These are phyloP conservation scores for Citrus glauca DNA, from an alignment of 345 rosid species.

Conservation along the genomic window DNA sequence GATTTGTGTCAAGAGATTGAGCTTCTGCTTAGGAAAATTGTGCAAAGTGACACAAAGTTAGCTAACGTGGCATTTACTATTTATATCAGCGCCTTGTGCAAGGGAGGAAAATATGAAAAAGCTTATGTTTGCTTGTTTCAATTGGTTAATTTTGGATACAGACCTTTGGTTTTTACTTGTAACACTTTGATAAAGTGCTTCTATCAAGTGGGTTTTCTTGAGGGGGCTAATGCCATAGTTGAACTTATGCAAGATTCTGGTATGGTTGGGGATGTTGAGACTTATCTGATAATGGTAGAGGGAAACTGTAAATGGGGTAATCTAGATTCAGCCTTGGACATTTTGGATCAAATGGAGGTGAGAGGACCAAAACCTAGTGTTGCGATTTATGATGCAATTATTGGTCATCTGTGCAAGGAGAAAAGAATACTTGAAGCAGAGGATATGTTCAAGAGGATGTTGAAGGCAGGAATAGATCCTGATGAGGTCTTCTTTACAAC, in stretches of 20 bases:
- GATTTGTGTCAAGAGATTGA: constrained; percentile 37
- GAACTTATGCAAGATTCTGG: constrained; percentile 40
- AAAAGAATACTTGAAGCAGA: constrained; percentile 50
- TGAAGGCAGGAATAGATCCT: constrained; percentile 55
- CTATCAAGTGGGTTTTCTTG: constrained; percentile 33
- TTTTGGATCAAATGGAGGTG: constrained; percentile 47
- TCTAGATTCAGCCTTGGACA: constrained; percentile 34
- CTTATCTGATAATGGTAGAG: constrained; percentile 48
- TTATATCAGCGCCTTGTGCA: constrained; percentile 52
- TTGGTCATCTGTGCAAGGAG: constrained; percentile 42
- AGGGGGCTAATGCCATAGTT: constrained; percentile 35
- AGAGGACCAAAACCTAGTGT: constrained; percentile 56
- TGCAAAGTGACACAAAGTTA: constrained; percentile 30
- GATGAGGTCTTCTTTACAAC: constrained; percentile 62
- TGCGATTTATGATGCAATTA: constrained; percentile 55
- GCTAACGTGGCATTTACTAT: constrained; percentile 49
- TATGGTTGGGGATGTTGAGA: constrained; percentile 43
- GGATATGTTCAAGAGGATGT: constrained; percentile 56
- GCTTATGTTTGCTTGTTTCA: constrained; percentile 39
- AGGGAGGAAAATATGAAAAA: constrained; percentile 28
- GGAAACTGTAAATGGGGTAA: constrained; percentile 49
- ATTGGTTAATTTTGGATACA: constrained; percentile 41
- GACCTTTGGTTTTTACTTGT: constrained; percentile 45
- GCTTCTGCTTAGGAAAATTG: constrained; percentile 42
- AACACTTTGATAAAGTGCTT: constrained; percentile 57